These are phyloP conservation scores for Lachancea meyersii DNA, from an alignment of 805 yeast genomes.

Conservation along the genomic window DNA sequence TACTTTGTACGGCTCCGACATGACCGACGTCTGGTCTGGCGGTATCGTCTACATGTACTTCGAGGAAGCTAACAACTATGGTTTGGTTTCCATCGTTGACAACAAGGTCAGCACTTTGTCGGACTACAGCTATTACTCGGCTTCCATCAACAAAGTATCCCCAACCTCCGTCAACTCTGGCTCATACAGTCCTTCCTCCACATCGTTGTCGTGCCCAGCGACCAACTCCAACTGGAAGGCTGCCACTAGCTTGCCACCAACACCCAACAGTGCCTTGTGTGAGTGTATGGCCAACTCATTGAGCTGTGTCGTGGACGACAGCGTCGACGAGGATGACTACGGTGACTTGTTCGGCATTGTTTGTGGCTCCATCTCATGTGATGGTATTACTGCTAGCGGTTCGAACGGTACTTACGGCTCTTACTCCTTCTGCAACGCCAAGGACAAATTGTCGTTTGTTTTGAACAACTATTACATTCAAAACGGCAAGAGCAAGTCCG, in stretches of 20 bases:
- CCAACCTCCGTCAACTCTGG: conserved; percentile 45
- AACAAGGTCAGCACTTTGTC: conserved; percentile 49
- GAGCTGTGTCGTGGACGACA: conserved; percentile 53
- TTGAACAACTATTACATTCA: conserved; percentile 57
- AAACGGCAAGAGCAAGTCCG: conserved; percentile 39
- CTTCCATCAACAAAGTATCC: conserved; percentile 47
- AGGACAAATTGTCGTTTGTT: conserved; percentile 59
- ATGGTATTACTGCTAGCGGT: conserved; percentile 58
- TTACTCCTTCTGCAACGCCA: conserved; percentile 62
- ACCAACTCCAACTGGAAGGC: conserved; percentile 56
- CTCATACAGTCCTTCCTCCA: conserved; percentile 37
- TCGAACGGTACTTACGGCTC: conserved; percentile 63
- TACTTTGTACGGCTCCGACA: conserved; percentile 54
- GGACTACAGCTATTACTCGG: conserved; percentile 59
- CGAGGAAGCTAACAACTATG: conserved; percentile 69
- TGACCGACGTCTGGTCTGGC: conserved; percentile 86
- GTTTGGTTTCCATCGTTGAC: conserved; percentile 53
- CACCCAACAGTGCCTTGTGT: conserved; percentile 62
- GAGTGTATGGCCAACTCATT: conserved; percentile 52
- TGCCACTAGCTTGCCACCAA: conserved; percentile 65
- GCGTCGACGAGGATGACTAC: conserved; percentile 52
- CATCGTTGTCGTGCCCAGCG: conserved; percentile 59
- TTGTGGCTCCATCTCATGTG: conserved; percentile 54
- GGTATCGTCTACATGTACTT: conserved; percentile 86
- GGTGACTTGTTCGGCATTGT: conserved; percentile 50